These are phyloP conservation scores for Gorgonomyces haynaldii DNA, from an alignment of 192 early-diverging fungal genomes.

Conservation along the genomic window DNA sequence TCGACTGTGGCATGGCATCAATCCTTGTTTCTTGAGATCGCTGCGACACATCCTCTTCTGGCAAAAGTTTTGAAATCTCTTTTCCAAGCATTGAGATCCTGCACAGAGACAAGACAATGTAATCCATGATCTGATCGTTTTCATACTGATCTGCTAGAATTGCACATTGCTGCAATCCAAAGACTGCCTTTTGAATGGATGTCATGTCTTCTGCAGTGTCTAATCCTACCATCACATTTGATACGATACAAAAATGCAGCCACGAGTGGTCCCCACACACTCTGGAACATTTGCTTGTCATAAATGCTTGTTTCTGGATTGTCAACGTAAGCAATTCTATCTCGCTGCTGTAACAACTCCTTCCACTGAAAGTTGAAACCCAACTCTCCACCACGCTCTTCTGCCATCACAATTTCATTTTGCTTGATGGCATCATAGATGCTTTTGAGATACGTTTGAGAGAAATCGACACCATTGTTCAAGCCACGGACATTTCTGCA, in stretches of 20 bases:
- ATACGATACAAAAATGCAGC: constrained; percentile 71
- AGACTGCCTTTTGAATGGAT: constrained; percentile 68
- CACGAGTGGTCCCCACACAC: constrained; percentile 63
- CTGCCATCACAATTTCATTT: constrained; percentile 90
- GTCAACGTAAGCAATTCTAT: neutral
- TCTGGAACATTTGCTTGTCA: constrained; percentile 68
- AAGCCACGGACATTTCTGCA: constrained; percentile 76
- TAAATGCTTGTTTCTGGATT: constrained; percentile 48
- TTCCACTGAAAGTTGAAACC: constrained; percentile 94
- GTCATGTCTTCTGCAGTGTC: constrained; percentile 66
- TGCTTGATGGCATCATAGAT: constrained; percentile 83
- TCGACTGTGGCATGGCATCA: neutral
- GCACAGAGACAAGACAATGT: constrained; percentile 58
- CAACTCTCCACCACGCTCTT: constrained; percentile 89
- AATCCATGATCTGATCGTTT: constrained; percentile 68
- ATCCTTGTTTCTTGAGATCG: neutral
- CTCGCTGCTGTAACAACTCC: constrained; percentile 46
- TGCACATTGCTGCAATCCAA: constrained; percentile 65
- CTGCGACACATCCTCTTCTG: constrained; percentile 7
- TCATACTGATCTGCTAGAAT: constrained; percentile 60
- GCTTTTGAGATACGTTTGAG: constrained; percentile 60
- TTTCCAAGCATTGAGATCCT: constrained; percentile 61
- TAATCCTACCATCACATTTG: constrained; percentile 46
- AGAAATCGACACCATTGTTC: constrained; percentile 78
- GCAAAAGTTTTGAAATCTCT: constrained; percentile 5